Evolutionary conservation across 306 rosid genomes (phyloP), one percentile per base, ranked within the genome.

Genomic region (Chamaecrista fasciculata): DNA sequence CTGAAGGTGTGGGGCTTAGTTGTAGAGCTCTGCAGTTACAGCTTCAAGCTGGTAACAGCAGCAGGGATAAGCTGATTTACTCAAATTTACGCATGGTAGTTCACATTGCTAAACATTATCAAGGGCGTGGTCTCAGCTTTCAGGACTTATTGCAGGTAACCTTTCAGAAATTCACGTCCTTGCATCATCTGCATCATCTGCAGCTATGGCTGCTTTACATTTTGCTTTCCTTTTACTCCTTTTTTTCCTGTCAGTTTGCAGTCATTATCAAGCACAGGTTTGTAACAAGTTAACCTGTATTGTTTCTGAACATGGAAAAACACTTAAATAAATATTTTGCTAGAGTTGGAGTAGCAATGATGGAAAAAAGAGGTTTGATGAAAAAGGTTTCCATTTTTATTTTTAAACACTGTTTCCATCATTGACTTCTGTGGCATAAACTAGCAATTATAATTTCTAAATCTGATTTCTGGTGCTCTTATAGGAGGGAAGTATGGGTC

Each of bases 401-500:
- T 42, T 63, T 33, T 42, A 4, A 19, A 34, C 57, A 59, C 14
- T 51, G 42, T 60, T 71, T 40, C 55, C 40, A 40, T 57, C 25
- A 46, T 66, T 37, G 40, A 50, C 58, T 46, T 56, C 42, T 55
- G 40, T 66, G 37, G 46, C 26, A 21, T 34, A 33, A 34, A 24
- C 71, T 59, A 31, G 58, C 52, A 67, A 70, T 72, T 63, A 64
- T 20, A 23, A 56, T 52, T 61, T 52, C 62, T n/a, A 19, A 23
- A 58, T 48, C 81, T 69, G 40, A 48, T 52, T 57, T 74, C 49
- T 49, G 76, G 33, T 73, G 34, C 62, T 80, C 23, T 78, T 66
- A 19, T 76, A 93, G 98, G 96, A 81, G 78, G 96, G 98, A 81
- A 90, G 91, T 75, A 79, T 84, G 83, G 98, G 98, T 21, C 97